Conservation (phyloP, 495 filamentous ascomycete genomes). For the Neurospora tetraspora region DNA sequence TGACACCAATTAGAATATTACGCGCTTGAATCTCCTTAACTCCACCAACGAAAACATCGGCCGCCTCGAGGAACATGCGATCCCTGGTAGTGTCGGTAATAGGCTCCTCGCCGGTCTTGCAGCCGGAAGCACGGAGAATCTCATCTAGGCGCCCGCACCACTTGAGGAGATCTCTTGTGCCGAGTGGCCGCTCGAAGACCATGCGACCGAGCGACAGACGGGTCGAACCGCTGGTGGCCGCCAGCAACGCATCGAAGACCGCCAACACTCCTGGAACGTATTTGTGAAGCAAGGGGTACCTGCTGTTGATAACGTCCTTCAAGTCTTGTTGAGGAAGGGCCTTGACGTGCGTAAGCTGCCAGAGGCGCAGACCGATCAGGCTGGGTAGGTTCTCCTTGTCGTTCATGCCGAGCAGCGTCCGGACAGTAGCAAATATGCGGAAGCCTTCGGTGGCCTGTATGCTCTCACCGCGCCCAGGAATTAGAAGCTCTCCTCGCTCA, state of each 20-base stretch:
- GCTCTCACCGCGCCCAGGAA: slow-evolving; percentile 76
- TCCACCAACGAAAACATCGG: slow-evolving; percentile 79
- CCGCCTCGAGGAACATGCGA: slow-evolving; percentile 79
- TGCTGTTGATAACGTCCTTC: slow-evolving; percentile 55
- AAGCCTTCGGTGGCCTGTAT: slow-evolving; percentile 77
- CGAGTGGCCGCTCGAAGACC: slow-evolving; percentile 48
- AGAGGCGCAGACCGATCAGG: slow-evolving; percentile 70
- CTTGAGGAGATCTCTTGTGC: slow-evolving; percentile 78
- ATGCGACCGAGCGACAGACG: slow-evolving; percentile 46
- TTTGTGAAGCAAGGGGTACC: slow-evolving; percentile 57
- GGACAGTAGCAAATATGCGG: slow-evolving; percentile 81
- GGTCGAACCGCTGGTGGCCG: slow-evolving; percentile 37
- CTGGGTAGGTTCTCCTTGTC: slow-evolving; percentile 54
- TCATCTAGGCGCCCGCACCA: slow-evolving; percentile 69
- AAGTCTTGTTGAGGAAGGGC: slow-evolving; percentile 63
- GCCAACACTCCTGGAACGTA: slow-evolving; percentile 62
- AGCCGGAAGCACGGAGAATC: slow-evolving; percentile 45
- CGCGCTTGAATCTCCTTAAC: slow-evolving; percentile 57
- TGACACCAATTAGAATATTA: slow-evolving; percentile 48
- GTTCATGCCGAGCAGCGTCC: slow-evolving; percentile 60
- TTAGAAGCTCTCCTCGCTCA: slow-evolving; percentile 74
- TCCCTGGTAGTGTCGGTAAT: slow-evolving; percentile 63
- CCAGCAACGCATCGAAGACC: slow-evolving; percentile 61
- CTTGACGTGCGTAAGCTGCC: slow-evolving; percentile 61
- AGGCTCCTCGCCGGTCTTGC: slow-evolving; percentile 63